Conservation (phyloP, 805 yeast genomes). For the Pichia eremophila region DNA sequence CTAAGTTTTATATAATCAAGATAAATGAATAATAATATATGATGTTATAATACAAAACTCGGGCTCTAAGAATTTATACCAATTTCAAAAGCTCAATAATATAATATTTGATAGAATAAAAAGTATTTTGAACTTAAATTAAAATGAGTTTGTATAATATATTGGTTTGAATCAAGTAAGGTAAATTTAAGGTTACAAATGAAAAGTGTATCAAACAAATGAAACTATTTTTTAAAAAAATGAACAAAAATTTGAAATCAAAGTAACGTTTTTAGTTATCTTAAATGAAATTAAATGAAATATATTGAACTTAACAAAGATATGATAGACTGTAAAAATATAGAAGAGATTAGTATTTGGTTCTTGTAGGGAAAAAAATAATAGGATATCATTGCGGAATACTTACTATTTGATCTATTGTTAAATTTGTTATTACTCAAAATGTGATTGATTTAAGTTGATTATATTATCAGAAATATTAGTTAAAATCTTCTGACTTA, state of each 20-base stretch:
- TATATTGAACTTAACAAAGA: not conserved
- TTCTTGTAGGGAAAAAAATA: no score
- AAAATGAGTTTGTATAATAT: not conserved
- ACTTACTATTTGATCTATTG: no score
- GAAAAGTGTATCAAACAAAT: not conserved
- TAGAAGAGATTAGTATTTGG: not conserved
- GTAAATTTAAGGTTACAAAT: not conserved
- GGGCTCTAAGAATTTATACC: slow-evolving; percentile 18
- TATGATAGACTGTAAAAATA: no score
- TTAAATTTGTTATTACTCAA: no score
- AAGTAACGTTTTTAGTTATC: not conserved
- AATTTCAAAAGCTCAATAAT: slow-evolving; percentile 12
- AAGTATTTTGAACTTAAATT: not conserved
- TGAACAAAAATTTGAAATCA: not conserved
- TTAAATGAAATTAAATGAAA: not conserved
- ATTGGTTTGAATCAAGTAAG: not conserved
- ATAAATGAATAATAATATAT: not conserved
- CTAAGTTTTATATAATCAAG: slow-evolving; percentile 17
- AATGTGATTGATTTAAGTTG: no score
- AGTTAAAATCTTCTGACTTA: not conserved
- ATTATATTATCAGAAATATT: not conserved
- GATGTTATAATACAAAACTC: slow-evolving; percentile 9
- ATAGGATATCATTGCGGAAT: no score
- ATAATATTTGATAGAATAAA: slow-evolving; percentile 3
- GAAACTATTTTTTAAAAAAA: not conserved